Evolutionary conservation across 805 yeast species (phyloP), one percentile per base, ranked within the genome.

Genomic region (Torulaspora quercuum): DNA sequence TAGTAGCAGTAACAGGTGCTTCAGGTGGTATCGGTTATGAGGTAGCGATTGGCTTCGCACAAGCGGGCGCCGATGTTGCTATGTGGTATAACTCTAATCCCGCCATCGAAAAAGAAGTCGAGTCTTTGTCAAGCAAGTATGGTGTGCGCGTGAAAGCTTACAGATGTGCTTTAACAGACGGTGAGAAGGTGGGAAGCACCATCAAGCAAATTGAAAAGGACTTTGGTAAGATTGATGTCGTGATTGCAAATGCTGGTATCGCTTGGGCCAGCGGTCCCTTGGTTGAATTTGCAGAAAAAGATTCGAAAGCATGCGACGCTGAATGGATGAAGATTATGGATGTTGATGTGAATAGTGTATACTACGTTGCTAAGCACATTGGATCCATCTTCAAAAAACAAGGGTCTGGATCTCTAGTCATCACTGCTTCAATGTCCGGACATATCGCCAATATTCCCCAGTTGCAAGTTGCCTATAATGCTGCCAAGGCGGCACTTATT

Each of bases 391-490:
- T 88, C 72, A 75, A 76, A 59, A 65, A 73, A 52, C 87, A 83
- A 55, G 82, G 84, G 11, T 64, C 62, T 41, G 95, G 96, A 20
- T 81, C 94, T 1, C 69, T 88, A 50, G 77, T 87, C 49, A 72
- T 83, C 62, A 87, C 96, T 4, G 88, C 94, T 4, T 84, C 95
- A 25, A 87, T 87, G 84, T 82, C 92, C 17, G 95, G 85, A 10
- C 87, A 80, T 64, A 80, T 88, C 52, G 92, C 78, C 52, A 87
- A 87, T 62, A 76, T 78, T 44, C 96, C 96, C 15, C 92, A 88
- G 61, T 69, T 77, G 57, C 95, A 87, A 65, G 82, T 95, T 9
- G 78, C 82, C 25, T 86, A 86, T 68, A 86, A 86, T 55, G 85
- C 87, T 10, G 83, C 88, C 49, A 87, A 86, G 69, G 95, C 95